phyloP scores from a whole-genome alignment of 805 yeast genomes.

The Wickerhamomyces silvicola region DNA sequence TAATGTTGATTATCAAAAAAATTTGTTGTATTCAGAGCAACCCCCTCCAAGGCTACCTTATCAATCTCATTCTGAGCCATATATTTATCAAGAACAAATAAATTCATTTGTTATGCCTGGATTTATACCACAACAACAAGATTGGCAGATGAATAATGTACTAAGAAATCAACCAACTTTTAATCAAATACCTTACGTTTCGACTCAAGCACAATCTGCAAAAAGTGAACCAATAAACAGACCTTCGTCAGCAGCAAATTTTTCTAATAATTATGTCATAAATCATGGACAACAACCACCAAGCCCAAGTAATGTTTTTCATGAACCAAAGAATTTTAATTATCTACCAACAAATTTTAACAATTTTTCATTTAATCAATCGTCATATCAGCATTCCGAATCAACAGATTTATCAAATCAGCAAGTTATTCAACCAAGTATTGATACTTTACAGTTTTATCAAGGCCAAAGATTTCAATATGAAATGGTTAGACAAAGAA shows the following conservation, averaged over 20 bases:
- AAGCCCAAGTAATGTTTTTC: background rate
- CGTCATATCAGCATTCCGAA: background rate
- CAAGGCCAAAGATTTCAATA: conserved; percentile 19
- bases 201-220: conserved; percentile 1
- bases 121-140: conserved; percentile 4
- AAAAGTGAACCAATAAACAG: too few relatives aligned
- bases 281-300: background rate
- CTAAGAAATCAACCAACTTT: background rate
- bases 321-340: background rate
- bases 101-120: conserved; percentile 4
- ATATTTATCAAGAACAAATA: conserved; percentile 7
- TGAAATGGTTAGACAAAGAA: conserved; percentile 10
- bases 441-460: conserved; percentile 9
- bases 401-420: background rate
- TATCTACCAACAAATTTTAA: background rate
- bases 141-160: conserved; percentile 6
- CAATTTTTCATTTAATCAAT: background rate
- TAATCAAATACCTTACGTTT: conserved; percentile 1
- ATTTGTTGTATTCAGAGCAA: conserved; percentile 1
- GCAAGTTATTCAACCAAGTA: conserved; percentile 1
- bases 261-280: too few relatives aligned
- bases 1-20: conserved; percentile 1
- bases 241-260: background rate
- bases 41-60: conserved; percentile 5
- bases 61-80: conserved; percentile 6